Evolutionary conservation across 2,329 filamentous ascomycete species (phyloP), one percentile per base, ranked within the genome.

Genomic region (Microdochium paspali): DNA sequence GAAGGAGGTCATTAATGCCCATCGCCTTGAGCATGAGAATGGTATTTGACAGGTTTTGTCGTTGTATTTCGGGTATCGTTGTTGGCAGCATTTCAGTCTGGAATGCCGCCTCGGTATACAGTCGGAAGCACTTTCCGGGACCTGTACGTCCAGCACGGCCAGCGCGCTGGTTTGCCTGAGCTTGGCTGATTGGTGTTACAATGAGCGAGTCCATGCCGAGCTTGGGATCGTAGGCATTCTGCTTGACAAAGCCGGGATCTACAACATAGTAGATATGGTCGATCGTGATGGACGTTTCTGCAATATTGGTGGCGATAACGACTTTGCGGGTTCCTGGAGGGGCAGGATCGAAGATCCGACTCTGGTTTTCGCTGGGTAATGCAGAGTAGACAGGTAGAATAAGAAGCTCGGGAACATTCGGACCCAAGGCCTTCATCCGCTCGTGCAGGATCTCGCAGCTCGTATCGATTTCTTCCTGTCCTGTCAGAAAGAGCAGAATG

Each of bases 21-120:
- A 98, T 97, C 0, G 93, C 93, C 64, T 98, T 98, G 45, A 98
- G 78, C 87, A 96, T 95, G 44, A 98, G 76, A 64, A 98, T 97
- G 0, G 91, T 96, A 56, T 87, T 84, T 0, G 89, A 87, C 46
- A 98, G 62, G 58, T 98, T 98, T 63, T 96, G 89, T 1, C 93
- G 79, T 62, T 98, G 93, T 46, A 98, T 98, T 58, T 97, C 93
- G 1, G 93, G 93, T 25, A 97, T 94, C 0, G 90, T 90, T 0
- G 90, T 96, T 0, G 93, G 91, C 49, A 97, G 70, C 90, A 98
- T 96, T 66, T 98, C 94, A 1, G 87, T 90, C 61, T 97, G 89
- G 63, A 90, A 98, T 0, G 93, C 93, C 2, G 88, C 83, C 68
- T 98, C 93, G 0, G 93, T 98, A 58, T 97, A 98, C 3, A 98